Conservation (phyloP, 1,139 yeast genomes). For the Saccharomyces uvarum region DNA sequence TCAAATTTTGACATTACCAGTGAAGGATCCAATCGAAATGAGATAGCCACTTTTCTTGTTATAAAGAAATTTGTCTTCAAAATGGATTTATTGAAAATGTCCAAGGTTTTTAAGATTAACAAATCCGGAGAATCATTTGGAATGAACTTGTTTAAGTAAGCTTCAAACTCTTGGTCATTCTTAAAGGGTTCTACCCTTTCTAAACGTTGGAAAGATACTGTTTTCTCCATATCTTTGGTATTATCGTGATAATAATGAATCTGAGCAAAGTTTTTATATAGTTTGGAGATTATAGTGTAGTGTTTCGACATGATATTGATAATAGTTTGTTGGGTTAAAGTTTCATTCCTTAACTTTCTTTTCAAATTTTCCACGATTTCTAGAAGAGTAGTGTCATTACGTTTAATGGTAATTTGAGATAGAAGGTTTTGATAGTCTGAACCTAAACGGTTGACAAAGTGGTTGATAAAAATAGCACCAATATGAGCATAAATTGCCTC, state of each 20-base stretch:
- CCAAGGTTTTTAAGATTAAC: slow-evolving; percentile 73
- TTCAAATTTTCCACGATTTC: slow-evolving; percentile 77
- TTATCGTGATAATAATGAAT: slow-evolving; percentile 66
- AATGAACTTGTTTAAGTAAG: slow-evolving; percentile 59
- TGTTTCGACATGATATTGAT: slow-evolving; percentile 67
- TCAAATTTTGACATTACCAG: slow-evolving; percentile 71
- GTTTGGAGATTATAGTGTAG: slow-evolving; percentile 66
- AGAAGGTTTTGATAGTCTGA: slow-evolving; percentile 63
- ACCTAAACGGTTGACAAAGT: slow-evolving; percentile 89
- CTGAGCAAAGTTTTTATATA: slow-evolving; percentile 89
- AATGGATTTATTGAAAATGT: slow-evolving; percentile 75
- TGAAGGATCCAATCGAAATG: slow-evolving; percentile 82
- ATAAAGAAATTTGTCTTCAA: slow-evolving; percentile 91
- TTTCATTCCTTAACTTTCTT: slow-evolving; percentile 86
- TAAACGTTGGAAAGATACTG: slow-evolving; percentile 83
- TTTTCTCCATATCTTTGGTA: slow-evolving; percentile 52
- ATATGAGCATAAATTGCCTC: slow-evolving; percentile 93
- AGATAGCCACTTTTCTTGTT: slow-evolving; percentile 89
- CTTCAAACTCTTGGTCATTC: slow-evolving; percentile 66
- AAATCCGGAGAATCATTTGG: slow-evolving; percentile 72
- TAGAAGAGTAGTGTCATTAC: slow-evolving; percentile 40
- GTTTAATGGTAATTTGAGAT: slow-evolving; percentile 21
- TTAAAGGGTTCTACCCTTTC: slow-evolving; percentile 69
- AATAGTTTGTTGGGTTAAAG: slow-evolving; percentile 82
- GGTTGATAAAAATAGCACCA: slow-evolving; percentile 87